Percentiles rank a stretch among this genome's conserved stretches.
Conservation (phyloP, 352 stramenopile genomes). For the Phytophthora citricola region DNA sequence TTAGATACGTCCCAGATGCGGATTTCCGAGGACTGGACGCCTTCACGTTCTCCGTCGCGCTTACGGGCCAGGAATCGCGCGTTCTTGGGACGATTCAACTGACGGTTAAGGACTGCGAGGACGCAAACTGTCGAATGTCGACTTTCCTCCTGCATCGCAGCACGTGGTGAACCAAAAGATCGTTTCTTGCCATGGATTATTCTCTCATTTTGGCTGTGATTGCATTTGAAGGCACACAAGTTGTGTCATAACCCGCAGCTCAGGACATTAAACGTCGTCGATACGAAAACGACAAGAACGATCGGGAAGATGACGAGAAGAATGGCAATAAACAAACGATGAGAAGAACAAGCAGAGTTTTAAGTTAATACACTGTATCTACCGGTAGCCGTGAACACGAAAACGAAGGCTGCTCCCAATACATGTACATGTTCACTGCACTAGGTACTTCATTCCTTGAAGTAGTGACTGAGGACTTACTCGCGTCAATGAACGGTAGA, state of each 20-base stretch:
- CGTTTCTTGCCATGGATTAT: neutral
- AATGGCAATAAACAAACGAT: neutral
- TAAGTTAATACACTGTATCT: no score
- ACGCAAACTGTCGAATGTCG: conserved; percentile 43
- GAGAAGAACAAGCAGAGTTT: conserved; percentile 4
- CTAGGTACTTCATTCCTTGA: no score
- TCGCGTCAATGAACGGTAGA: neutral
- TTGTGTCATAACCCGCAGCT: no score
- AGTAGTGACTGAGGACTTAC: no score
- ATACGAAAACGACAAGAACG: conserved; percentile 1
- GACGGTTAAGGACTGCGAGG: conserved; percentile 62
- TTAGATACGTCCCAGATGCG: conserved; percentile 65
- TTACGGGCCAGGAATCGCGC: conserved; percentile 49
- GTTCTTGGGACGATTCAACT: conserved; percentile 68
- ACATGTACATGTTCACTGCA: no score
- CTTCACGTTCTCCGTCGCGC: conserved; percentile 64
- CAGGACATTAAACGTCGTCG: no score
- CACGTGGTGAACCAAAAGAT: conserved; percentile 14
- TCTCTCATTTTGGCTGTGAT: neutral
- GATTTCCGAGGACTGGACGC: conserved; percentile 61
- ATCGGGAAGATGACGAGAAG: neutral
- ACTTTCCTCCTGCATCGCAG: conserved; percentile 37
- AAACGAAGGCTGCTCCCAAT: no score
- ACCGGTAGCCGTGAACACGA: no score
- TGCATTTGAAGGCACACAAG: no score